These are phyloP conservation scores for Isochrysis galbana DNA, from an alignment of 78 protist species.

Conservation along the genomic window DNA sequence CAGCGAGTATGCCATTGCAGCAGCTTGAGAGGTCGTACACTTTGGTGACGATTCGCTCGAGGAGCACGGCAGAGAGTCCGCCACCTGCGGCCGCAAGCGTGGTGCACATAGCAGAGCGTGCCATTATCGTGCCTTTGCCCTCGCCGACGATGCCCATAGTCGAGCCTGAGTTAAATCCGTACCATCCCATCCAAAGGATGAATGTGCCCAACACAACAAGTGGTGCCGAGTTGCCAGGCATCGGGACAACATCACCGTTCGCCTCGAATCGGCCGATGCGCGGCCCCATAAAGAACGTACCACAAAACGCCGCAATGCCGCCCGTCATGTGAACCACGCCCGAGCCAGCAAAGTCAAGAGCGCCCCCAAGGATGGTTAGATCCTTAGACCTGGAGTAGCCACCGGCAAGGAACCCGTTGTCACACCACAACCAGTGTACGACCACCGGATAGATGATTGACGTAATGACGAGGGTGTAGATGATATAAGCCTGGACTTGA, in stretches of 20 bases:
- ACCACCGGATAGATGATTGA: constrained; percentile 69
- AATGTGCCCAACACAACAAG: constrained; percentile 48
- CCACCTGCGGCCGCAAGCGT: constrained; percentile 55
- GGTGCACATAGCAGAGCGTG: constrained; percentile 21
- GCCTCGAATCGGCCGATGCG: constrained; percentile 31
- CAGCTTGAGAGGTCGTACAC: not conserved
- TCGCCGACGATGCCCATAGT: constrained; percentile 30
- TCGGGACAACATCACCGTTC: not conserved
- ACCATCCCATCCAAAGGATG: constrained; percentile 64
- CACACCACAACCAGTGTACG: constrained; percentile 58
- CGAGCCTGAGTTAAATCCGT: not conserved
- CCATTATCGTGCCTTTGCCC: not conserved
- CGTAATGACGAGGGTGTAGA: constrained; percentile 49
- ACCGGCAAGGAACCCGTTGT: not conserved
- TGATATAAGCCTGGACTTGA: constrained; percentile 48
- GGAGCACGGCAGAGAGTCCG: constrained; percentile 44
- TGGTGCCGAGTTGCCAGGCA: constrained; percentile 14
- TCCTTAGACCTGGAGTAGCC: not conserved
- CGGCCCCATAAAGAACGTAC: constrained; percentile 41
- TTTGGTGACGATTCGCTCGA: not conserved
- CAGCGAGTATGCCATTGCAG: constrained; percentile 54
- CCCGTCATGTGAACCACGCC: constrained; percentile 71
- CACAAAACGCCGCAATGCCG: constrained; percentile 43
- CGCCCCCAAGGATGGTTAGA: not conserved
- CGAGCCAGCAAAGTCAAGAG: constrained; percentile 46